Base-by-base conservation (phyloP, 2,329 filamentous ascomycete species). In the Alternaria rosae region DNA sequence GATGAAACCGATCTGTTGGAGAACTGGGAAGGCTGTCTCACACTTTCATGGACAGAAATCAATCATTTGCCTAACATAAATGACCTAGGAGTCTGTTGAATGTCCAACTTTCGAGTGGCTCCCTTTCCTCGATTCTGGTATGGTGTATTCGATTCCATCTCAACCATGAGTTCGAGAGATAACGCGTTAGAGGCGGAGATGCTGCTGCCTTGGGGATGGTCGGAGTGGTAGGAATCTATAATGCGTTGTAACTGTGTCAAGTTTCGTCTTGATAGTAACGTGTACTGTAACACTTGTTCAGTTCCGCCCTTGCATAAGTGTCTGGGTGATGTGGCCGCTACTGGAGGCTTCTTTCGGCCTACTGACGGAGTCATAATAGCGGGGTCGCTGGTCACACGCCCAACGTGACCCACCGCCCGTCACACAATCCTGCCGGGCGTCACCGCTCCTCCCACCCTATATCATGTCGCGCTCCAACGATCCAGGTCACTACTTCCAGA, bases 401-500 rank as follows among this genome's bases (percentile, higher is more conserved):
- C 59, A 61, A 45, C 11, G 41, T 26, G 59, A 53, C 54, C 54
- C 54, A 56, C 47, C n/a, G 45, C 15, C 35, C 35, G 43, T 43
- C 45, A 42, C 26, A 35, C 13, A 23, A 17, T 35, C 28, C 23
- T 32, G 32, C 54, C 52, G 53, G 32, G 30, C 28, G 52, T 56
- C 59, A 55, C 60, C 59, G 61, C 56, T 62, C 61, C 48, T 67
- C 64, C 48, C n/a, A 23, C 48, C 47, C 30, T 66, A 61, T 67
- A 68, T 57, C 64, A 79, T 79, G 77, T 77, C 76, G 43, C 71
- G 69, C 48, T 77, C 77, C 26, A 74, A 87, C 53, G 88, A 97
- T 74, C 86, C 89, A 54, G 89, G 91, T 28, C 88, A 95, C 76
- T 98, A 96, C 83, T 98, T 98, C 76, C 92, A 97, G 80, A 96